Evolutionary conservation across 768 basidiomycete species (phyloP), one percentile per base, ranked within the genome.

Genomic region (Mycena belliarum): DNA sequence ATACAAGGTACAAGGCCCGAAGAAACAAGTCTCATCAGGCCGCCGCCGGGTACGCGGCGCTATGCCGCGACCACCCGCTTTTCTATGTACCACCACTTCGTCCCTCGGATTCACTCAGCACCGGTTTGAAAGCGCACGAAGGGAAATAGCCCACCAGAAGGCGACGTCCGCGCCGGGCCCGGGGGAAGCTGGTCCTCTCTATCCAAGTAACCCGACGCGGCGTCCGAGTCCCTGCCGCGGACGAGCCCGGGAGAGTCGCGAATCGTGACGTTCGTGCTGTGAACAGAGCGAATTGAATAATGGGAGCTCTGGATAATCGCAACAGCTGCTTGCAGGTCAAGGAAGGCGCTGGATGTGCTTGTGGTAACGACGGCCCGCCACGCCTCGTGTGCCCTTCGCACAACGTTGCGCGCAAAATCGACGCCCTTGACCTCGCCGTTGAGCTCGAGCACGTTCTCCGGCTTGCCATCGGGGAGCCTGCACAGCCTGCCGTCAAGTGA

Each of bases 371-470:
- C 78, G 66, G 82, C 82, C 67, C 85, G 83, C 89, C 89, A 91
- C 38, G 87, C 87, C 70, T 89, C 88, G 72, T 91, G 82, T 73
- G 84, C 86, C 70, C 89, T 88, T 72, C 88, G 88, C 65, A 91
- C 81, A 74, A 91, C 88, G 74, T 89, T 87, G 46, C 82, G 82
- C 23, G 89, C 89, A 70, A 89, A 91, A 71, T 88, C 87, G 76
- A 85, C 86, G 76, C 87, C 88, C 79, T 90, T 90, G 59, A 87
- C 89, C 75, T 91, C 88, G 54, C 89, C 89, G 52, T 82, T 85
- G 80, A 91, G 89, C 25, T 89, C 89, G 69, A 91, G 88, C 63
- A 82, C 79, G 77, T 91, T 91, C 77, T 89, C 84, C 63, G 79
- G 78, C 80, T 87, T 86, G 50, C 85, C 86, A 61, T 86, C 85